Base-by-base conservation (phyloP, 306 rosid genomes). In the Acacia confusa region DNA sequence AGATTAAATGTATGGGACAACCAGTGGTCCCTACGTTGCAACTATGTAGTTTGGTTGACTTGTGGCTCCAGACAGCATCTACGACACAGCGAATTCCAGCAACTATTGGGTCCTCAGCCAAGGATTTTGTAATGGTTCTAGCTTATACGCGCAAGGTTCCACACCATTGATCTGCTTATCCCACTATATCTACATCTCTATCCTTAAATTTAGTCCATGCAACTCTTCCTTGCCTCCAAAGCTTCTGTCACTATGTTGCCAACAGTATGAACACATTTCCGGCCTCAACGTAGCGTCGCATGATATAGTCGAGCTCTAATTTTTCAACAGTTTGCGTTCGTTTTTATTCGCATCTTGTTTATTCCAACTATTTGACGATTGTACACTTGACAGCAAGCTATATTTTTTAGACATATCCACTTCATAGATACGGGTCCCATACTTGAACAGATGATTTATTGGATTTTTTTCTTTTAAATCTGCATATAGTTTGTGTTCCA, bases 1-100 rank as follows among this genome's bases (percentile, higher is more conserved):
- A 88, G 86, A 91, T 94, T 45, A 91, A 75, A 79, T 94, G 97
- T 52, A 78, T 89, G 92, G 97, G 96, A 43, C 86, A 87, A 52
- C 83, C 91, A 7, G 92, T 94, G 79, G 83, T 77, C 47, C 90
- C 92, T 20, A 76, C 87, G 9, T 66, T 88, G 85, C 86, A 84
- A 75, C 60, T 92, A 22, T 64, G 82, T 22, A 84, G 82, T 53
- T 86, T 94, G 82, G 85, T 88, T 72, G 88, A 83, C 50, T 58
- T 84, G 43, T 94, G 98, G 97, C 87, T 93, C 45, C 87, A 85
- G 78, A 86, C 85, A n/a, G 81, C 88, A 24, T 77, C 92, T 14
- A 70, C 90, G 34, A 55, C 83, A 4, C 84, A 88, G 55, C 70
- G 85, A 82, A 79, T 88, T 78, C 83, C 90, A 9, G 88, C 92